Percentiles rank a stretch among this genome's conserved stretches.
phyloP scores from a whole-genome alignment of 345 rosid species.

The Populus deltoides region DNA sequence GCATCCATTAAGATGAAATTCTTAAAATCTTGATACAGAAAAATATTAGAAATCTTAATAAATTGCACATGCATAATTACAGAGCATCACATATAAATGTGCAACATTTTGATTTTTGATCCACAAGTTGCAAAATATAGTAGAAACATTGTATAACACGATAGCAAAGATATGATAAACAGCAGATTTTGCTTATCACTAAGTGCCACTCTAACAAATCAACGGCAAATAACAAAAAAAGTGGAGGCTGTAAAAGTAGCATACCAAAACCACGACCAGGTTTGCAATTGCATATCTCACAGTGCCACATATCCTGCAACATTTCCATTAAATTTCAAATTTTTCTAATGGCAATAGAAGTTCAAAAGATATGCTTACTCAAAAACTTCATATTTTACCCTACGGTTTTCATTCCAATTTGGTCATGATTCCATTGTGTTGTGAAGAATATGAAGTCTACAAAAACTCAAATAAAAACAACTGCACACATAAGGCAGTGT shows the following conservation, averaged over 20 bases:
- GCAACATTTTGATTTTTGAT: not conserved
- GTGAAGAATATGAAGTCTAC: not conserved
- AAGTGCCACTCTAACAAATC: not conserved
- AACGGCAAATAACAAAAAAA: not conserved
- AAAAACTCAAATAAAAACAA: not conserved
- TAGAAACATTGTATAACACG: not conserved
- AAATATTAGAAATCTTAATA: not conserved
- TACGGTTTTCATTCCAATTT: not conserved
- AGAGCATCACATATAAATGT: not conserved
- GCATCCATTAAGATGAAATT: not conserved
- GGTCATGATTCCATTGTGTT: not conserved
- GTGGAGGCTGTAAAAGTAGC: constrained; percentile 12
- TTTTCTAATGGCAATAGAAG: not conserved
- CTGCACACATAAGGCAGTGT: not conserved
- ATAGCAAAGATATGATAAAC: not conserved
- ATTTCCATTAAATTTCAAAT: constrained; percentile 1
- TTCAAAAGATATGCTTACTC: not conserved
- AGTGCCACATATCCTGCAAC: constrained; percentile 95
- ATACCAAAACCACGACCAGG: constrained; percentile 99
- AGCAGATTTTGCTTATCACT: not conserved
- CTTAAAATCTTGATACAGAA: not conserved
- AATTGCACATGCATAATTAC: not conserved
- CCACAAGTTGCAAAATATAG: not conserved
- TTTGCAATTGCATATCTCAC: constrained; percentile 92
- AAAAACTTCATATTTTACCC: not conserved